Base-by-base conservation (phyloP, 805 yeast genomes). In the Metschnikowia reukaufii region DNA sequence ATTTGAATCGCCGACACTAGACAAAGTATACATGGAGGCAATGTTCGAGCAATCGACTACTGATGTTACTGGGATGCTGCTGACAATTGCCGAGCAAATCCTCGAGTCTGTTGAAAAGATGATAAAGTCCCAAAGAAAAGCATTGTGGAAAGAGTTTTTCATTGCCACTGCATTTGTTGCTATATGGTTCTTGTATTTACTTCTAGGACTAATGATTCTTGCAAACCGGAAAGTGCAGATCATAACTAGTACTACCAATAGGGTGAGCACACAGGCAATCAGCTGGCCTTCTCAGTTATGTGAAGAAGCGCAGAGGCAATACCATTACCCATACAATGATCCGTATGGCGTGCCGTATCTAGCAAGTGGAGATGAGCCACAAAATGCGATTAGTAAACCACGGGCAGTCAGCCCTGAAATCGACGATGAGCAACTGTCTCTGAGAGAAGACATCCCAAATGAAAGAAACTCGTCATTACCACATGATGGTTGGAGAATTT, bases 171-270 rank as follows among this genome's bases (percentile, higher is more conserved):
- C 61, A 0, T 57, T 84, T 0, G 39, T 82, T 1, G 70, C 64
- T 0, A 25, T 78, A 0, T 84, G 87, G 86, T 1, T 70, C 0
- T 4, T 73, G 0, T 81, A 79, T 51, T 39, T 78, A 2, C 49
- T 72, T 0, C 60, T 74, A 19, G 83, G 77, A 0, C 23, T 60
- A 0, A 16, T 62, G 4, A 39, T 59, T 18, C 43, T 56, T 4
- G 34, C 29, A 6, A 27, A 30, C n/a, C 39, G 44, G 12, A 37
- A 38, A 16, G 21, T 21, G n/a, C 43, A 33, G 13, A 32, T 1
- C n/a, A n/a, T n/a, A 7, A 1, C 12, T 7, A 13, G 4, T 4
- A 12, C 27, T 6, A 32, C 21, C 3, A 34, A 38, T 30, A 38
- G 33, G 13, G 19, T 23, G 8, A 42, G 36, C 15, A 30, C 46